Conservation (phyloP, 495 filamentous ascomycete species). For the Thermothielavioides terrestris region DNA sequence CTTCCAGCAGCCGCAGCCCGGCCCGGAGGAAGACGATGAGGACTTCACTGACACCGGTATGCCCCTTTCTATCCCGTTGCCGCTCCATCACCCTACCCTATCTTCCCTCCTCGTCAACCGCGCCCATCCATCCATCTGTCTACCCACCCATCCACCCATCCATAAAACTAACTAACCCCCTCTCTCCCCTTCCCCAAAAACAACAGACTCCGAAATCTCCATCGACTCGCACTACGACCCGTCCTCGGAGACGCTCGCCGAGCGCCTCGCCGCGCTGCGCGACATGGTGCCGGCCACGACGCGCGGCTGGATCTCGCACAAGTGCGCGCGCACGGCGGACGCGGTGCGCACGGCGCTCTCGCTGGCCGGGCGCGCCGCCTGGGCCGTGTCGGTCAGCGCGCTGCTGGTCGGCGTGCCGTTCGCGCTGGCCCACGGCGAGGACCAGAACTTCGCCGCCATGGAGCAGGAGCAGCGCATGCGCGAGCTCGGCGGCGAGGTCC, state of each 20-base stretch:
- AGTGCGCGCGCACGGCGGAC: slow-evolving; percentile 43
- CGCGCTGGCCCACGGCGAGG: slow-evolving; percentile 85
- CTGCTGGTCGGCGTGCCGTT: slow-evolving; percentile 88
- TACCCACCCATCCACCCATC: not conserved
- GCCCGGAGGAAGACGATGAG: slow-evolving; percentile 69
- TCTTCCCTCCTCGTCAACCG: not conserved
- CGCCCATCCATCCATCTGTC: not conserved
- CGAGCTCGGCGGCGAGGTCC: slow-evolving; percentile 52
- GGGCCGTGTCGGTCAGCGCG: slow-evolving; percentile 77
- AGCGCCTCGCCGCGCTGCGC: slow-evolving; percentile 75
- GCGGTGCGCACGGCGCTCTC: slow-evolving; percentile 53
- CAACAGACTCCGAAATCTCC: slow-evolving; percentile 56
- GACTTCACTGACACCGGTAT: slow-evolving; percentile 86
- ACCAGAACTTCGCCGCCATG: slow-evolving; percentile 92
- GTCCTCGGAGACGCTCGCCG: slow-evolving; percentile 57
- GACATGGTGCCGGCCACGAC: slow-evolving; percentile 85
- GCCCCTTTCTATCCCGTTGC: slow-evolving; percentile 11
- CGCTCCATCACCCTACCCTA: too few relatives aligned
- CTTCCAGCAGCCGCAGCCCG: slow-evolving; percentile 66
- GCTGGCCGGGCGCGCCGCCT: slow-evolving; percentile 74
- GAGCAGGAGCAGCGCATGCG: slow-evolving; percentile 94
- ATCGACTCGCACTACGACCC: slow-evolving; percentile 46
- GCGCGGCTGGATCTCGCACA: slow-evolving; percentile 57
- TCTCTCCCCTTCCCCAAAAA: not conserved
- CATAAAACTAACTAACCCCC: too few relatives aligned